Conservation (phyloP, 768 basidiomycete species). For the Lactifluus piperatus region DNA sequence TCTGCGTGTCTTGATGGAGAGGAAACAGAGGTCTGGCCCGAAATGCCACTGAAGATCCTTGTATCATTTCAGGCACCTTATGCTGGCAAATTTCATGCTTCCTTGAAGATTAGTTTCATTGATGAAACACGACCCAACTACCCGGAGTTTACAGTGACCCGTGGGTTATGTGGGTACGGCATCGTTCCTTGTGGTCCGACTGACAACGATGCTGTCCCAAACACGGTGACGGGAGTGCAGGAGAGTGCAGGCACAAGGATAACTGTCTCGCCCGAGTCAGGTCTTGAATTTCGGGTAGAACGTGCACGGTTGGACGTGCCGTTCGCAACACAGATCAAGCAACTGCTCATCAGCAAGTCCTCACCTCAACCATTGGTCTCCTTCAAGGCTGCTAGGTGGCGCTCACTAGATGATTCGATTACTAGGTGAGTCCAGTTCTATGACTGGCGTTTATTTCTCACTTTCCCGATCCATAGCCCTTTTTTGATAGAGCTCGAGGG, state of each 20-base stretch:
- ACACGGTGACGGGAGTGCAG: not conserved
- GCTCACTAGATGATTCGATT: not conserved
- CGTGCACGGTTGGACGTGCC: not conserved
- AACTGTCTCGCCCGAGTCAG: constrained; percentile 9
- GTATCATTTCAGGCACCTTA: constrained; percentile 5
- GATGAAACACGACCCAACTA: not conserved
- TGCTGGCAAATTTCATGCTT: not conserved
- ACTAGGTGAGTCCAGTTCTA: not conserved
- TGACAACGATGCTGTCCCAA: not conserved
- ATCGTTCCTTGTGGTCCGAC: not conserved
- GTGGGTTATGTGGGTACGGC: not conserved
- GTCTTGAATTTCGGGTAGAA: constrained; percentile 7
- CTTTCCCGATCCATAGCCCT: not conserved
- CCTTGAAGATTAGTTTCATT: not conserved
- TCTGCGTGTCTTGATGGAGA: not conserved
- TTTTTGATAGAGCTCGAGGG: constrained; percentile 9
- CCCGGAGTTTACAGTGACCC: not conserved
- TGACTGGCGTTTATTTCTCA: not conserved
- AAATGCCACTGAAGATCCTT: not conserved
- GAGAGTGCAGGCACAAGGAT: constrained; percentile 2
- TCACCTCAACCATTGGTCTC: not conserved
- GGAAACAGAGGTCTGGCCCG: not conserved
- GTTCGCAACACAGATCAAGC: not conserved
- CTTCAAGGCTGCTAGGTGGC: not conserved
- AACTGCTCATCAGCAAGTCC: constrained; percentile 6